Conservation (phyloP, 73 alveolate genomes). For the Tetrahymena thermophila region DNA sequence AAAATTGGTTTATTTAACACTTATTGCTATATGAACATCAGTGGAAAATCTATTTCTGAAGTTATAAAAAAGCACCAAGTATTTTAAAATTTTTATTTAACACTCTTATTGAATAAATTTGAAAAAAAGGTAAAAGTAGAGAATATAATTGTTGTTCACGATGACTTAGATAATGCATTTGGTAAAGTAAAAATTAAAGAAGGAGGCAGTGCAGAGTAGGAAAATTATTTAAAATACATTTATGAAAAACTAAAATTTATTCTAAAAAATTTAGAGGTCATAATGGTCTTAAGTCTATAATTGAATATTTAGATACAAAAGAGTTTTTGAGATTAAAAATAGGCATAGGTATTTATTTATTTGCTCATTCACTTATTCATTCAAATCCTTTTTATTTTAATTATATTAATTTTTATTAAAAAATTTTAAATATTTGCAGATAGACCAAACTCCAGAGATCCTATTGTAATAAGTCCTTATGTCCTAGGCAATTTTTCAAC, state of each 20-base stretch:
- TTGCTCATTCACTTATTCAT: neutral
- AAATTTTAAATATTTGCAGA: neutral
- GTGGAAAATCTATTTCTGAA: conserved; percentile 10
- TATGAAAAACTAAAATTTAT: neutral
- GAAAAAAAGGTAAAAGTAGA: neutral
- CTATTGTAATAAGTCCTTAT: conserved; percentile 27
- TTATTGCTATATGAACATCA: conserved; percentile 8
- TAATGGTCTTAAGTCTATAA: conserved; percentile 36
- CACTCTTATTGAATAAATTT: neutral
- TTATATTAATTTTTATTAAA: neutral
- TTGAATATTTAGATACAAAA: conserved; percentile 9
- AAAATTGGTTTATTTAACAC: conserved; percentile 12
- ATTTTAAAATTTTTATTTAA: neutral
- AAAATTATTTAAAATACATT: neutral
- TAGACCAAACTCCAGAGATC: conserved; percentile 37
- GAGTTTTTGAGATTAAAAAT: conserved; percentile 17
- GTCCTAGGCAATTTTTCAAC: neutral
- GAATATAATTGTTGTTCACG: conserved; percentile 22
- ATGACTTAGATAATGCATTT: conserved; percentile 12
- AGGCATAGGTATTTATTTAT: conserved; percentile 18
- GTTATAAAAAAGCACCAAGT: neutral
- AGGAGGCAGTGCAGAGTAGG: conserved; percentile 32
- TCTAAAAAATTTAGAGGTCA: neutral
- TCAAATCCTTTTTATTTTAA: neutral
- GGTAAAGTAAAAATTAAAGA: conserved; percentile 25